phyloP scores from a whole-genome alignment of 202 grass and related monocot genomes.

The Carex arenaria region DNA sequence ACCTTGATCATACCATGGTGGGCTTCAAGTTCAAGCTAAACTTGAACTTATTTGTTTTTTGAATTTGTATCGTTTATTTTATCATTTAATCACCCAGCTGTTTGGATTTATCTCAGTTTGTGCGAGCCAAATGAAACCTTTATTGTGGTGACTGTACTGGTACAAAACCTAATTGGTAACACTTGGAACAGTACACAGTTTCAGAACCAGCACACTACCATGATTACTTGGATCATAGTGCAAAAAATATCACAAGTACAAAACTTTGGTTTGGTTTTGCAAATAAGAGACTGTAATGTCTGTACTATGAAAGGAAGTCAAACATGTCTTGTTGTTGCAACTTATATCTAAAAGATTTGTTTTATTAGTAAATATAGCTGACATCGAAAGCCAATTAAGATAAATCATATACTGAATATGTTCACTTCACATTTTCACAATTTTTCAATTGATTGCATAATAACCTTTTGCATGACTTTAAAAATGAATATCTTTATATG shows the following conservation, averaged over 20 bases:
- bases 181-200: not conserved
- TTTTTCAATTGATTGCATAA: not conserved
- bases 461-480: not conserved
- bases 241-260: not conserved
- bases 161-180: not conserved
- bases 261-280: not conserved
- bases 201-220: not conserved
- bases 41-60: not conserved
- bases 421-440: not conserved
- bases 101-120: not conserved
- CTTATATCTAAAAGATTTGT: not conserved
- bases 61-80: constrained; percentile 3
- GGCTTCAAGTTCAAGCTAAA: not conserved
- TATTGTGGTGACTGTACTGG: not conserved
- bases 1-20: constrained; percentile 95
- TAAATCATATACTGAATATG: not conserved
- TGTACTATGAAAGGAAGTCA: not conserved
- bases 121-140: not conserved
- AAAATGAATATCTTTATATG: not conserved
- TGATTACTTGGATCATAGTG: not conserved
- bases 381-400: not conserved
- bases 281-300: not conserved
- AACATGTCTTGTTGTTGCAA: not conserved
- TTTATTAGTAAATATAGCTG: not conserved
- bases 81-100: not conserved